These are phyloP conservation scores for Paramecium octaurelia DNA, from an alignment of 73 alveolate species.

Conservation along the genomic window DNA sequence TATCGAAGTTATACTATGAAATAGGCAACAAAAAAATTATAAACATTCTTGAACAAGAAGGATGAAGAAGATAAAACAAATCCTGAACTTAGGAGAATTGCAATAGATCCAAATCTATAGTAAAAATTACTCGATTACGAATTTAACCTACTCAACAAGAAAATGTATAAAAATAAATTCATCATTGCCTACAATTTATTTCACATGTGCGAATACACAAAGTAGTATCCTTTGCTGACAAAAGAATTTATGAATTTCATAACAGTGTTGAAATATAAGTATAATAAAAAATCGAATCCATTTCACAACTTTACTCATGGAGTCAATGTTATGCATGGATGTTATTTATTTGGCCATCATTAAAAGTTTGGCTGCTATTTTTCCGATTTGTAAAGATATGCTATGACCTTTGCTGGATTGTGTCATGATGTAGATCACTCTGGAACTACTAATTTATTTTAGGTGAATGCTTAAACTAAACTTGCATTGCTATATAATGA, in stretches of 20 bases:
- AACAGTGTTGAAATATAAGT: conserved; percentile 20
- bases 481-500: conserved; percentile 83
- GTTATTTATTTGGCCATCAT: conserved; percentile 42
- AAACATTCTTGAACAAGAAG: neutral
- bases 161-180: conserved; percentile 1
- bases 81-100: neutral
- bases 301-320: conserved; percentile 61
- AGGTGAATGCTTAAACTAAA: conserved; percentile 68
- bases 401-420: conserved; percentile 68
- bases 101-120: neutral
- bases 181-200: conserved; percentile 17
- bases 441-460: conserved; percentile 77
- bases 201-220: conserved; percentile 36
- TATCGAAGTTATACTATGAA: neutral
- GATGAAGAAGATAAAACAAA: neutral
- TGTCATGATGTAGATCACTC: conserved; percentile 88
- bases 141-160: conserved; percentile 13
- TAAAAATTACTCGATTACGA: neutral
- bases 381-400: conserved; percentile 38
- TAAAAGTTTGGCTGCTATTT: neutral
- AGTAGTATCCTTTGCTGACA: neutral
- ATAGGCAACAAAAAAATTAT: neutral
- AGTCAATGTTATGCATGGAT: conserved; percentile 61
- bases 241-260: conserved; percentile 45
- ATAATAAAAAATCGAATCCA: conserved; percentile 55